Conservation (phyloP, 2,329 filamentous ascomycete genomes). For the Camptophora hylomeconis region DNA sequence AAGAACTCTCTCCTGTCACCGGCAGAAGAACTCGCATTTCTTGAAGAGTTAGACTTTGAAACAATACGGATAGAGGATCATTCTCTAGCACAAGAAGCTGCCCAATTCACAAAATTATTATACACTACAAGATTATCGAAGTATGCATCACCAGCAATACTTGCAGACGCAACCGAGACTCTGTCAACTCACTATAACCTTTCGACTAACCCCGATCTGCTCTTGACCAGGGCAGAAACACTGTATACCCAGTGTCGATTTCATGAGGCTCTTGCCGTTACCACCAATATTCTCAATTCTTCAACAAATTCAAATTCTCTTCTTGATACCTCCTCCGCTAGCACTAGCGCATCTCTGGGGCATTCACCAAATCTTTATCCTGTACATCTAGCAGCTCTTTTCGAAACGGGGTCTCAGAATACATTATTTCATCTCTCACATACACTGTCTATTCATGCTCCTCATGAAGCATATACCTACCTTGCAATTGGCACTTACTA, state of each 20-base stretch:
- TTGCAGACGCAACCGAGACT: slow-evolving; percentile 76
- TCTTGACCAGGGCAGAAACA: slow-evolving; percentile 79
- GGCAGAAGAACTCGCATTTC: slow-evolving; percentile 77
- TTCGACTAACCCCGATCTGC: slow-evolving; percentile 71
- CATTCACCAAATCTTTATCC: slow-evolving; percentile 55
- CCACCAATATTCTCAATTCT: slow-evolving; percentile 70
- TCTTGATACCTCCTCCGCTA: slow-evolving; percentile 13
- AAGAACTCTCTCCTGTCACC: slow-evolving; percentile 86
- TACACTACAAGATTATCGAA: slow-evolving; percentile 94
- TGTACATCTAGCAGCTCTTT: slow-evolving; percentile 79
- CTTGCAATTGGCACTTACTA: slow-evolving; percentile 94
- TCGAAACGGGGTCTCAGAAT: slow-evolving; percentile 77
- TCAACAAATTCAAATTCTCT: slow-evolving; percentile 64
- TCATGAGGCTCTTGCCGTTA: slow-evolving; percentile 71
- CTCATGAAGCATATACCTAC: slow-evolving; percentile 83
- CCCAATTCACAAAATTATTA: slow-evolving; percentile 87
- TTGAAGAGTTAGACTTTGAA: slow-evolving; percentile 83
- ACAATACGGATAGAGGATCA: slow-evolving; percentile 57
- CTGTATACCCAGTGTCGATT: slow-evolving; percentile 93
- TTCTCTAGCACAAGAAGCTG: slow-evolving; percentile 67
- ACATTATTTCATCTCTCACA: slow-evolving; percentile 84
- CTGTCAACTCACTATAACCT: slow-evolving; percentile 90
- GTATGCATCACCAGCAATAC: slow-evolving; percentile 74
- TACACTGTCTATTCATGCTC: slow-evolving; percentile 81
- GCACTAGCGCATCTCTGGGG: slow-evolving; percentile 24